Evolutionary conservation across 306 rosid genomes (phyloP).

Genomic region (Prunus dulcis): DNA sequence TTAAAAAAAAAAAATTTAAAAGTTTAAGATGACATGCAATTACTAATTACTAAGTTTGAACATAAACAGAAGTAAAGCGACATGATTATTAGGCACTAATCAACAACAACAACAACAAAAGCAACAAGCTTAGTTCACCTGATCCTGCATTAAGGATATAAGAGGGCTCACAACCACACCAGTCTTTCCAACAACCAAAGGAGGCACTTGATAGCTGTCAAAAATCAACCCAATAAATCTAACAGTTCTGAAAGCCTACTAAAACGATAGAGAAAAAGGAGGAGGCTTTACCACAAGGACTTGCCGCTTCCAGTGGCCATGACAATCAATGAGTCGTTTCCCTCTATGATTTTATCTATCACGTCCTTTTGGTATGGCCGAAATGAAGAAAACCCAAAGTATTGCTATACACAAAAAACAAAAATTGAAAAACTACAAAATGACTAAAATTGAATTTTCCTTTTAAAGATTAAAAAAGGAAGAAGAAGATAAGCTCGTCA

Average conservation of each 20-base stretch:
- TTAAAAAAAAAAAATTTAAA: not conserved
- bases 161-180: conserved; percentile 87
- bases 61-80: not conserved
- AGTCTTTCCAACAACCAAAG: conserved; percentile 70
- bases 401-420: conserved; percentile 39
- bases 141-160: conserved; percentile 89
- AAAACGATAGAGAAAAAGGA: not conserved
- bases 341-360: conserved; percentile 54
- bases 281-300: conserved; percentile 63
- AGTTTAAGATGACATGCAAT: not conserved
- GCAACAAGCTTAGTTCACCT: conserved; percentile 37
- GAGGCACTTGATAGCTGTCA: conserved; percentile 84
- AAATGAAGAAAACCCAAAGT: conserved; percentile 63
- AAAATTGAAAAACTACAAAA: not conserved
- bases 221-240: not conserved
- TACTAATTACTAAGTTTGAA: not conserved
- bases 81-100: not conserved
- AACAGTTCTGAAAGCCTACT: not conserved
- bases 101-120: not conserved
- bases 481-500: not conserved
- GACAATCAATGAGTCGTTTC: conserved; percentile 76
- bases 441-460: too few species aligned
- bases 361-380: conserved; percentile 73
- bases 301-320: conserved; percentile 97
- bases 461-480: not conserved